phyloP scores from a whole-genome alignment of 2,329 filamentous ascomycete species.

The Hypoxylon sp. region DNA sequence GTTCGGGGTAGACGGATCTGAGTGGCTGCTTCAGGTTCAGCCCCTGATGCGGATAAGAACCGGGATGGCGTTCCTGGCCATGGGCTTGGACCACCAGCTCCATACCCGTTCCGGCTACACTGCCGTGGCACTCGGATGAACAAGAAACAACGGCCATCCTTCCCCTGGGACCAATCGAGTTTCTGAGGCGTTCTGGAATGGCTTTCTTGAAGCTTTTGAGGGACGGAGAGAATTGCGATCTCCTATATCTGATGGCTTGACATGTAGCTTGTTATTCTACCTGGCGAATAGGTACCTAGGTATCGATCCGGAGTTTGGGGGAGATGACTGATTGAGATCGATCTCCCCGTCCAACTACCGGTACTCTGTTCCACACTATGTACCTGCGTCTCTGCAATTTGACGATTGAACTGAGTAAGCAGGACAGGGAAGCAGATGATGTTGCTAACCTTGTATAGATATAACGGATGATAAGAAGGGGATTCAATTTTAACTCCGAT shows the following conservation, averaged over 20 bases:
- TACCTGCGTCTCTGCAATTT: conserved; percentile 2
- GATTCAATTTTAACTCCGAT: conserved; percentile 3
- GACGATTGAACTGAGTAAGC: background rate
- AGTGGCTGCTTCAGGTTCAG: conserved; percentile 40
- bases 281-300: background rate
- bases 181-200: conserved; percentile 32
- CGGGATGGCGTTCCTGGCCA: conserved; percentile 21
- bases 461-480: too few relatives aligned
- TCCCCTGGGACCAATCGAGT: conserved; percentile 3
- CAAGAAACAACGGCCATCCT: conserved; percentile 15
- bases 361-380: background rate
- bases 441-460: background rate
- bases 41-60: conserved; percentile 34
- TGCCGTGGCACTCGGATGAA: conserved; percentile 6
- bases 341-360: conserved; percentile 12
- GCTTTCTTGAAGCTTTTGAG: conserved; percentile 1
- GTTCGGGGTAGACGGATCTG: conserved; percentile 24
- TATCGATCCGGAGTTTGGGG: conserved; percentile 13
- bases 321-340: conserved; percentile 30
- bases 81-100: conserved; percentile 21
- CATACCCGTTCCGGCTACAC: conserved; percentile 32
- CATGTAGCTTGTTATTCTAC: background rate
- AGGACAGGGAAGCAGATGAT: background rate
- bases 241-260: conserved; percentile 6
- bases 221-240: background rate